Evolutionary conservation across 139 green algal genomes (phyloP), one percentile per base, ranked within the genome.

Genomic region (Tetraselmis chui): DNA sequence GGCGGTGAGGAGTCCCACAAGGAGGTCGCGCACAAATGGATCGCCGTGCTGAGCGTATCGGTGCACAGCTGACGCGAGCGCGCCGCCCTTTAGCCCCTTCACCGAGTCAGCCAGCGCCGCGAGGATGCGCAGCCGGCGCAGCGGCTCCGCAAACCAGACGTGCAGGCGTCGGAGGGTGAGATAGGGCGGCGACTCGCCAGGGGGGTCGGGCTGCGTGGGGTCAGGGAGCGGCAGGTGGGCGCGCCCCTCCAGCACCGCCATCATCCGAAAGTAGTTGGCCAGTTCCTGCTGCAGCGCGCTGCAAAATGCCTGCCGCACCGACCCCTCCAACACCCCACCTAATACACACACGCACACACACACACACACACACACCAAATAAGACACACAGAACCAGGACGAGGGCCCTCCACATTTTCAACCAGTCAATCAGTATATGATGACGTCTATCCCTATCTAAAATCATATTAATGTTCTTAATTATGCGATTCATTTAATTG

Each of bases 241-340:
- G 82, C 96, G 93, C 18, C 83, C 80, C 85, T 98, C 92, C 80
- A 98, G 86, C 78, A 96, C 88, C 24, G 95, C 95, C 84, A 98
- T 88, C 2, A 98, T 84, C 28, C 91, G 88, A 88, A 96, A 97
- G 74, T 94, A 96, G 77, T 94, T 90, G 27, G 83, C 79, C 29
- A 97, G 79, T 88, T 98, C 93, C 0, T 79, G 76, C 11, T 87
- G 83, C 76, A 92, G 11, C 0, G 91, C 92, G 5, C 84, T 81
- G 2, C 84, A 81, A 45, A 97, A 89, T 2, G 92, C 92, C 87
- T 95, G 92, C 1, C 91, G 85, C 76, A 96, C 91, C n/a, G n/a
- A n/a, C n/a, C n/a, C n/a, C n/a, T n/a, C n/a, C n/a, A n/a, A n/a
- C n/a, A n/a, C n/a, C n/a, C n/a, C n/a, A n/a, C n/a, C n/a, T n/a